phyloP scores from a whole-genome alignment of 1,284 basidiomycete species.

The Ustilago tritici region DNA sequence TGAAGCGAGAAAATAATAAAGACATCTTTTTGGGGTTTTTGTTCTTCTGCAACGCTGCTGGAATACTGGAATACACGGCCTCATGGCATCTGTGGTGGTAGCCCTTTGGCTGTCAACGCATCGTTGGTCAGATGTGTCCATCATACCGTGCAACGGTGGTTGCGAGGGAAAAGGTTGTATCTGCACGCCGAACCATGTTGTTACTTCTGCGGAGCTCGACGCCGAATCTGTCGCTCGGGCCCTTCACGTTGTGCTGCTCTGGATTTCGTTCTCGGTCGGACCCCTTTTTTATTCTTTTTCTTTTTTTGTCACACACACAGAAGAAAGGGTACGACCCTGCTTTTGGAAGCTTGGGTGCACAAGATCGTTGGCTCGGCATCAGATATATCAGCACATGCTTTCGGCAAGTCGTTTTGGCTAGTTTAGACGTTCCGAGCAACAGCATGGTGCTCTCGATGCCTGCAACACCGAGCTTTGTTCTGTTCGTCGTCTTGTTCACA shows the following conservation, averaged over 20 bases:
- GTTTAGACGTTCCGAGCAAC: background rate
- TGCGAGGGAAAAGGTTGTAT: slow-evolving; percentile 1
- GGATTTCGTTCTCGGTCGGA: background rate
- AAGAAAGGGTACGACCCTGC: slow-evolving; percentile 10
- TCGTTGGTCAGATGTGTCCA: background rate
- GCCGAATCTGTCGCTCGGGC: slow-evolving; percentile 1
- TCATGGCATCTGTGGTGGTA: background rate
- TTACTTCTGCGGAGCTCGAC: background rate
- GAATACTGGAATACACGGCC: background rate
- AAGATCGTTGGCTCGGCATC: slow-evolving; percentile 2
- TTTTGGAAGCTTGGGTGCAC: background rate
- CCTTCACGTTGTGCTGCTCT: background rate
- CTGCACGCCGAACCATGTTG: slow-evolving; percentile 6
- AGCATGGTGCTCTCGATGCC: background rate
- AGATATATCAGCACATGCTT: background rate
- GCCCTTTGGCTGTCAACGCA: no score
- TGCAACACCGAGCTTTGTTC: background rate
- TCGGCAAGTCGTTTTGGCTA: no score
- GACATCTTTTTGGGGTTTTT: background rate
- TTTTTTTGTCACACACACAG: background rate
- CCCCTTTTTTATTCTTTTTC: no score
- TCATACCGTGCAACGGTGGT: background rate
- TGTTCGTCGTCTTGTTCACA: background rate
- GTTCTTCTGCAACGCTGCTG: background rate
- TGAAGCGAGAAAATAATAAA: background rate